Evolutionary conservation across 768 basidiomycete species (phyloP), one percentile per base, ranked within the genome.

Genomic region (Paxillus ammoniavirescens): DNA sequence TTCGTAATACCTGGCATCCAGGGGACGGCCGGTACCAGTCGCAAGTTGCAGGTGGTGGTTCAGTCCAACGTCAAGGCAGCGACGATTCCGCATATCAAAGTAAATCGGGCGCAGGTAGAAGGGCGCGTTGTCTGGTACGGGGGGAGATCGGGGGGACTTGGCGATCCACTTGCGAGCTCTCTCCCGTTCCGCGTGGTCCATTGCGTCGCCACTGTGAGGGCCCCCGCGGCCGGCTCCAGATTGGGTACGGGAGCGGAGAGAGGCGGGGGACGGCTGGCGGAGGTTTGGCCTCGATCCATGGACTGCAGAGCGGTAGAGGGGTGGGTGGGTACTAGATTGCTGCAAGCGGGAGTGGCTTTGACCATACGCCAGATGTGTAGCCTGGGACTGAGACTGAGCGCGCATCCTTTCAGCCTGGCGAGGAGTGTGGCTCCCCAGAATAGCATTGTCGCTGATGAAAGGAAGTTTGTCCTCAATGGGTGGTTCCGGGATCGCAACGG

Each of bases 1-100:
- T 23, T 55, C 46, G 35, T 44, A 40, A 30, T 31, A 54, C 14
- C 54, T 56, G 23, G 40, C 57, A 33, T 58, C 54, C 4, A 58
- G 54, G 13, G 57, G 54, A 18, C 54, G 54, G 36, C 57, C 57
- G 15, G 38, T 41, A 5, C 36, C 36, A 17, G 47, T 3, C 3
- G 57, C 57, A 5, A 28, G n/a, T n/a, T 40, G 49, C 7, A 46
- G 8, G 21, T 35, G 46, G 26, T 38, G 21, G 42, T 47, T 38
- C 35, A 56, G 15, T 12, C 36, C 37, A 28, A 51, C 23, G 36
- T 28, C 23, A 14, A 23, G 42, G 31, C 53, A 46, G 2, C 14
- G 14, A 8, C 18, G 36, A 38, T 55, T 36, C 8, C 33, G 42
- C 49, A 55, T 50, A 40, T 58, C 57, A 37, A 56, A 58, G 30